phyloP scores from a whole-genome alignment of 2,329 filamentous ascomycete genomes.

The Lojkania enalia region DNA sequence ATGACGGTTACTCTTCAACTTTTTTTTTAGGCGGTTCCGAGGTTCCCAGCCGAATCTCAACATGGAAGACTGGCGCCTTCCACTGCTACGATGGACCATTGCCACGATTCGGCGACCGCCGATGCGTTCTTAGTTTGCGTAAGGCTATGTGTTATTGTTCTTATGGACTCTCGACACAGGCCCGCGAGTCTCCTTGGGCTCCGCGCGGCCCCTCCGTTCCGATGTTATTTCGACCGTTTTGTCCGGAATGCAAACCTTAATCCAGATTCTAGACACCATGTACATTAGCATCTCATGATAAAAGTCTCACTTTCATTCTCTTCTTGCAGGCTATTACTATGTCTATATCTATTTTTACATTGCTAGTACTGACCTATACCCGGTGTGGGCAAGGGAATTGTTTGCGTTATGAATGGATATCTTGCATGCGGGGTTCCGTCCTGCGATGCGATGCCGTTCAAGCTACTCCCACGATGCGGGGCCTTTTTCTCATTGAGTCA shows the following conservation, averaged over 20 bases:
- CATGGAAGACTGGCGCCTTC: background rate
- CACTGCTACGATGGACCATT: background rate
- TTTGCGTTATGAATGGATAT: background rate
- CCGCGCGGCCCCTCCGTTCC: background rate
- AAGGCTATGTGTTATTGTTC: conserved; percentile 12
- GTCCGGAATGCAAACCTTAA: conserved; percentile 1
- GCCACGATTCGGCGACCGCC: background rate
- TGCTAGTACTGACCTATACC: conserved; percentile 22
- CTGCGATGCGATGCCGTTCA: conserved; percentile 1
- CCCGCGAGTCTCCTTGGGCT: background rate
- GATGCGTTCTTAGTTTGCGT: conserved; percentile 3
- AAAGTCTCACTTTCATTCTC: background rate
- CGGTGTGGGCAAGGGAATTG: conserved; percentile 32
- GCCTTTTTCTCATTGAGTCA: background rate
- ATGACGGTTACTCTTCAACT: no score
- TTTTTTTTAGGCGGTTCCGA: conserved; percentile 2
- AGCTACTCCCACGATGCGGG: conserved; percentile 7
- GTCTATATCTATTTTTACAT: conserved; percentile 8
- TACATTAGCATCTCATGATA: conserved; percentile 17
- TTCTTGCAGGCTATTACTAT: conserved; percentile 12
- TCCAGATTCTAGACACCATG: conserved; percentile 6
- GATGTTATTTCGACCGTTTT: conserved; percentile 4
- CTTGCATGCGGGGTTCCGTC: background rate
- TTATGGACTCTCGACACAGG: conserved; percentile 5
- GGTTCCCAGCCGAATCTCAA: background rate